Conservation (phyloP, 345 rosid genomes). For the Iberis pinnata region DNA sequence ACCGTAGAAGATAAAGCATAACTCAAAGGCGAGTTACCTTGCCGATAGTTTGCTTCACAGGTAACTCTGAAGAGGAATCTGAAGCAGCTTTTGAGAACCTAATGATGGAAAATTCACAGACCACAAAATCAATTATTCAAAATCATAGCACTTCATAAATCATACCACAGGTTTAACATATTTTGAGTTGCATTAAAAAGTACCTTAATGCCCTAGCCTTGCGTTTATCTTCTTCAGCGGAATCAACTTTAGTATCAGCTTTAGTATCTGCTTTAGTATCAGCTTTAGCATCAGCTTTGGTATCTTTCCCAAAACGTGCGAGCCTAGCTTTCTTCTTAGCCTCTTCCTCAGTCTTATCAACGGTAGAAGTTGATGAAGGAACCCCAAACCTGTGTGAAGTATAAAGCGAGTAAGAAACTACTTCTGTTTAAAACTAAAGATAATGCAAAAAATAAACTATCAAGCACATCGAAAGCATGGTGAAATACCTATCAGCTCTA, state of each 20-base stretch:
- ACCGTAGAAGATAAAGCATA: not conserved
- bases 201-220: constrained; percentile 83
- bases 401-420: not conserved
- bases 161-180: not conserved
- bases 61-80: constrained; percentile 37
- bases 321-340: constrained; percentile 84
- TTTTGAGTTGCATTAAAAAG: not conserved
- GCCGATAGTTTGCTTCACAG: constrained; percentile 45
- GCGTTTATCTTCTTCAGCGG: constrained; percentile 67
- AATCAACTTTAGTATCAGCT: constrained; percentile 35
- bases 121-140: not conserved
- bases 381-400: constrained; percentile 59
- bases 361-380: constrained; percentile 33
- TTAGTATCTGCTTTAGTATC: constrained; percentile 39
- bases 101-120: not conserved
- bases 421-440: not conserved
- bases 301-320: constrained; percentile 55
- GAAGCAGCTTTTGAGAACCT: constrained; percentile 63
- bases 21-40: constrained; percentile 29
- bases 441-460: not conserved
- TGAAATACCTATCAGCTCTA: constrained; percentile 77
- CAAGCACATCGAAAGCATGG: not conserved
- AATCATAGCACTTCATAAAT: not conserved
- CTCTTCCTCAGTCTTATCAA: constrained; percentile 44
- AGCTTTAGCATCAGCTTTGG: constrained; percentile 29